Conservation (phyloP, 805 yeast species). For the Debaryomyces prosopidis region DNA sequence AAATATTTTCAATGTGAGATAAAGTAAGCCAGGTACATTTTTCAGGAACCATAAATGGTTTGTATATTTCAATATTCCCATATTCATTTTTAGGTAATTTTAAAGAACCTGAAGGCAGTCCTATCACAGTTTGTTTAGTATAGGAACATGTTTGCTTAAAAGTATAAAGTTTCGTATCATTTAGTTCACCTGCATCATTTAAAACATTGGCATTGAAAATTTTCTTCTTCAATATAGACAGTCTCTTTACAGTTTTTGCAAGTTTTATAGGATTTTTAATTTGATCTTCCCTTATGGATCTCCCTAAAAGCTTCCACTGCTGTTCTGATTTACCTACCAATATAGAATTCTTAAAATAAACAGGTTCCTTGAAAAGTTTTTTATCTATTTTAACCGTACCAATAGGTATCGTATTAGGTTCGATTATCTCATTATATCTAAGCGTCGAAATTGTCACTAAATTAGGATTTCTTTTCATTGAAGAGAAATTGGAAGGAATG, state of each 20-base stretch:
- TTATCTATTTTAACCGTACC: conserved; percentile 14
- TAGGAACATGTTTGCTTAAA: conserved; percentile 31
- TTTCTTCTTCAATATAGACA: conserved; percentile 22
- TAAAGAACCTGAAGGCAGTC: conserved; percentile 2
- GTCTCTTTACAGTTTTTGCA: conserved; percentile 16
- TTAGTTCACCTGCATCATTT: conserved; percentile 17
- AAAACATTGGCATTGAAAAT: conserved; percentile 16
- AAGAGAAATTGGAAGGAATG: conserved; percentile 23
- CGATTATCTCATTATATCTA: conserved; percentile 27
- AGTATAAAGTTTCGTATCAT: conserved; percentile 21
- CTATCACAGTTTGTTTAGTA: conserved; percentile 11
- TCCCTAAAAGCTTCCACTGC: conserved; percentile 36
- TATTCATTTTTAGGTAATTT: conserved; percentile 27
- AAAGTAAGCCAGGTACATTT: conserved; percentile 28
- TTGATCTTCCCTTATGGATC: conserved; percentile 24
- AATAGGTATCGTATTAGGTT: conserved; percentile 10
- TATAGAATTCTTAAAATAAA: conserved; percentile 21
- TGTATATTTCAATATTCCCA: conserved; percentile 33
- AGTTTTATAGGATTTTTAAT: conserved; percentile 17
- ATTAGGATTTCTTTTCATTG: conserved; percentile 29
- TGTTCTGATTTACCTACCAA: conserved; percentile 29
- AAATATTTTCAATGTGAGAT: conserved; percentile 18
- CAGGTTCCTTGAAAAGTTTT: conserved; percentile 7
- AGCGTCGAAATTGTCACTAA: conserved; percentile 21
- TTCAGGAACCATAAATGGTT: conserved; percentile 29